phyloP scores from a whole-genome alignment of 495 filamentous ascomycete genomes.

The Rusavskia elegans region DNA sequence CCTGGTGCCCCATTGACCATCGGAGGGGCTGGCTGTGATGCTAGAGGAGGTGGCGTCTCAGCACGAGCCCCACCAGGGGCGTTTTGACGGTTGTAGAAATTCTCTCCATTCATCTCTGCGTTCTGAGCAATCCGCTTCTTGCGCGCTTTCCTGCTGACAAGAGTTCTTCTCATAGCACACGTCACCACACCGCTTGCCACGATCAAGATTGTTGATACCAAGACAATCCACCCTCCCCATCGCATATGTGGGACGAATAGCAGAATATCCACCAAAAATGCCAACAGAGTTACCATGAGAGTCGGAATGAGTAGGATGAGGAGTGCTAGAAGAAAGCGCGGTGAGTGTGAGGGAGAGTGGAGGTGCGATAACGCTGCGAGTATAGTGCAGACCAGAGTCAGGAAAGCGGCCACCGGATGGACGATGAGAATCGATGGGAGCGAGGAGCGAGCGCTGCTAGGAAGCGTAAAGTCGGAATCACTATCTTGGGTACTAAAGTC shows the following conservation, averaged over 20 bases:
- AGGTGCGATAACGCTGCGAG: constrained; percentile 73
- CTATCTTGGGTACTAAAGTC: constrained; percentile 2
- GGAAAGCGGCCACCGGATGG: constrained; percentile 75
- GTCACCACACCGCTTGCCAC: constrained; percentile 71
- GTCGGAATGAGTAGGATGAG: constrained; percentile 77
- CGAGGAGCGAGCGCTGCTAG: constrained; percentile 55
- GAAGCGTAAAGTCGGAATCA: constrained; percentile 51
- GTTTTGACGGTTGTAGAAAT: constrained; percentile 65
- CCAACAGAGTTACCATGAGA: constrained; percentile 66
- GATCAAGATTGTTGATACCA: constrained; percentile 79
- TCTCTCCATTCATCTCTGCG: constrained; percentile 86
- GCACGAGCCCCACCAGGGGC: constrained; percentile 24
- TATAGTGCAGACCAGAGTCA: constrained; percentile 71
- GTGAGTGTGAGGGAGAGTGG: constrained; percentile 81
- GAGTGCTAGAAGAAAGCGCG: constrained; percentile 67
- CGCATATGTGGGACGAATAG: constrained; percentile 86
- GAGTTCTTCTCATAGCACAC: constrained; percentile 91
- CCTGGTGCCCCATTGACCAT: constrained; percentile 33
- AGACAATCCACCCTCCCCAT: constrained; percentile 91
- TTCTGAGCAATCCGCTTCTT: constrained; percentile 86
- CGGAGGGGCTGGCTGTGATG: constrained; percentile 35
- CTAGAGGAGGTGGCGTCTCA: constrained; percentile 30
- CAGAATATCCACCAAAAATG: constrained; percentile 89
- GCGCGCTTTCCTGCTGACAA: constrained; percentile 81
- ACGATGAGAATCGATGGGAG: constrained; percentile 87